These are phyloP conservation scores for Spergularia bocconei DNA, from an alignment of 148 eudicot species.

Conservation along the genomic window DNA sequence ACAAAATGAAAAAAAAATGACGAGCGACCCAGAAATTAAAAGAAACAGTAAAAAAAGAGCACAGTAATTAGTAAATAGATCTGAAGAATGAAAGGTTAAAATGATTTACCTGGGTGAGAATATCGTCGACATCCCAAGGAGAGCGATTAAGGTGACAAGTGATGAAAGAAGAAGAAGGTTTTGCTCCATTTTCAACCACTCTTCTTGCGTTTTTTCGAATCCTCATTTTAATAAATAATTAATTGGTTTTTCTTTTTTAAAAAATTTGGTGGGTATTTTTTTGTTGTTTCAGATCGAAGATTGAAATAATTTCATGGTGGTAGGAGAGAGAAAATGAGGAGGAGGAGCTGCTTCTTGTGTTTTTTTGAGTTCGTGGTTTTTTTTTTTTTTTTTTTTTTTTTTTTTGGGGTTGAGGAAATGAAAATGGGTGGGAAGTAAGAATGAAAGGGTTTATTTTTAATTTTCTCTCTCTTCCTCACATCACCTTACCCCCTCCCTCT, in stretches of 20 bases:
- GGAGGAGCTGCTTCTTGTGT: background rate
- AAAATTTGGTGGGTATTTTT: no score
- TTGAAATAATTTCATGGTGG: conserved; percentile 5
- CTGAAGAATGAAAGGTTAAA: background rate
- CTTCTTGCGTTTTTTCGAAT: conserved; percentile 14
- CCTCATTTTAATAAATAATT: no score
- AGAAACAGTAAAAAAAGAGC: background rate
- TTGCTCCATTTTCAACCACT: background rate
- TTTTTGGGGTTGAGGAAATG: background rate
- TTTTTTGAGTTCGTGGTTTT: no score
- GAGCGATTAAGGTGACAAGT: conserved; percentile 37
- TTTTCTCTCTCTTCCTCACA: background rate
- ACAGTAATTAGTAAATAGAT: background rate
- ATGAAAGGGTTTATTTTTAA: background rate
- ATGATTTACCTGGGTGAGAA: conserved; percentile 20
- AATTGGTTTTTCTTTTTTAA: no score
- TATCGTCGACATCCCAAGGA: conserved; percentile 32
- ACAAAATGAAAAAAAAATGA: background rate
- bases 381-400: background rate
- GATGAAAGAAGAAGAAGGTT: conserved; percentile 13
- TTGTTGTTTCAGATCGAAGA: conserved; percentile 4
- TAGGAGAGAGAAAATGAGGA: background rate
- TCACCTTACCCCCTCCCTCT: background rate
- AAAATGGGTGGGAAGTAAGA: conserved; percentile 12
- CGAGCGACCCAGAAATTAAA: background rate